These are phyloP conservation scores for Peniophora sp. DNA, from an alignment of 1,284 basidiomycete genomes.

Conservation along the genomic window DNA sequence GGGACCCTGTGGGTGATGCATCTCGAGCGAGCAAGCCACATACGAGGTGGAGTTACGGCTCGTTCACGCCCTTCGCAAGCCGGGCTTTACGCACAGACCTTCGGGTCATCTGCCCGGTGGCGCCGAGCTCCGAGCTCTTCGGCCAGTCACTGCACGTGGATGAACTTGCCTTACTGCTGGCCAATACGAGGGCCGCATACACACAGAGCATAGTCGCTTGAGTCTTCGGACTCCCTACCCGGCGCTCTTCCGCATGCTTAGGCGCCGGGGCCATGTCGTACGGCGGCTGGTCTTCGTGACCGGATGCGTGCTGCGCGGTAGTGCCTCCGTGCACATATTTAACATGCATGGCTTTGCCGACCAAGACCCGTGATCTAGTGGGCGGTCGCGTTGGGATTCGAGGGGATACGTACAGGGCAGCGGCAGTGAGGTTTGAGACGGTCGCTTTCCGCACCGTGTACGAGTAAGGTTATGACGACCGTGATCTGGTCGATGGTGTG, in stretches of 20 bases:
- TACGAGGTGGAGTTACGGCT: neutral
- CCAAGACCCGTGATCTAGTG: neutral
- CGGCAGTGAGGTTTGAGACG: neutral
- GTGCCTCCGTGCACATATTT: neutral
- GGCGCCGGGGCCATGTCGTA: neutral
- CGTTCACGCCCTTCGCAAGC: neutral
- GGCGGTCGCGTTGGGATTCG: neutral
- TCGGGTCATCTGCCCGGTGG: neutral
- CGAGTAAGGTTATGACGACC: neutral
- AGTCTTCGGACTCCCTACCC: neutral
- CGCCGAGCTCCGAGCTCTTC: neutral
- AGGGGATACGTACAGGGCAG: neutral
- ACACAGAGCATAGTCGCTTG: neutral
- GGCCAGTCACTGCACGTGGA: neutral
- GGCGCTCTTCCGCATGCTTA: neutral
- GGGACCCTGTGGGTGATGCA: neutral
- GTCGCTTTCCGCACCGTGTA: neutral
- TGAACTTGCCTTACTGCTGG: too few species aligned
- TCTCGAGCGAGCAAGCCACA: neutral
- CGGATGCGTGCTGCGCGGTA: neutral
- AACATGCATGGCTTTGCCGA: neutral
- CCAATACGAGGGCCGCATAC: neutral
- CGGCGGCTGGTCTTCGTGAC: neutral
- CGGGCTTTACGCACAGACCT: neutral
- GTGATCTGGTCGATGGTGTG: neutral